Evolutionary conservation across 768 basidiomycete genomes (phyloP).

Genomic region (Coprinellus micaceus): DNA sequence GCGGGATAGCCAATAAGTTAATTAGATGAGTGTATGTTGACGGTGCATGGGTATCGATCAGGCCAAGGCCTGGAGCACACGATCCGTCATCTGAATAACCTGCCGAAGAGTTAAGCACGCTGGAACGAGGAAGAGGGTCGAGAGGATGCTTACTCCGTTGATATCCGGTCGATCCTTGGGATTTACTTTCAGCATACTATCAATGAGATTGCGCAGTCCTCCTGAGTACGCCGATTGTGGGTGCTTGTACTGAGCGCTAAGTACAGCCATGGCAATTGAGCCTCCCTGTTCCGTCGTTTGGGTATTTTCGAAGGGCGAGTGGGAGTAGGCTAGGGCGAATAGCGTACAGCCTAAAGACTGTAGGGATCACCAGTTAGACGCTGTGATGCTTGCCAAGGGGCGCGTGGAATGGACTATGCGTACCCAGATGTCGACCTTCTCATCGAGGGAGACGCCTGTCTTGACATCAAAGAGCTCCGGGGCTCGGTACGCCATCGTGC

Average conservation of each 20-base stretch:
- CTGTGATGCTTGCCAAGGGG: background rate
- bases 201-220: constrained; percentile 77
- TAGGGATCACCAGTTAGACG: background rate
- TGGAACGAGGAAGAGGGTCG: constrained; percentile 1
- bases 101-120: constrained; percentile 24
- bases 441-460: constrained; percentile 80
- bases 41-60: constrained; percentile 21
- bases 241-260: constrained; percentile 90
- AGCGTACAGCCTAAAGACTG: constrained; percentile 95
- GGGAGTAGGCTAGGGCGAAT: constrained; percentile 90
- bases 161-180: constrained; percentile 84
- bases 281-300: constrained; percentile 93
- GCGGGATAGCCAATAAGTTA: constrained; percentile 8
- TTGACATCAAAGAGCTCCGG: constrained; percentile 98
- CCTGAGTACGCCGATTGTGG: constrained; percentile 84
- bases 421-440: constrained; percentile 97
- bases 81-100: constrained; percentile 67
- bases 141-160: constrained; percentile 56
- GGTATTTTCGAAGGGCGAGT: constrained; percentile 93
- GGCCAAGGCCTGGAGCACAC: constrained; percentile 55
- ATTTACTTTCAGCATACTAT: constrained; percentile 79
- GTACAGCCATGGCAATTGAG: constrained; percentile 95
- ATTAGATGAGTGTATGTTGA: constrained; percentile 6
- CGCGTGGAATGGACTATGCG: constrained; percentile 18
- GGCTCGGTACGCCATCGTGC: constrained; percentile 97